Conservation (phyloP, 164 flowering plant genomes). For the Nymphaea thermarum region DNA sequence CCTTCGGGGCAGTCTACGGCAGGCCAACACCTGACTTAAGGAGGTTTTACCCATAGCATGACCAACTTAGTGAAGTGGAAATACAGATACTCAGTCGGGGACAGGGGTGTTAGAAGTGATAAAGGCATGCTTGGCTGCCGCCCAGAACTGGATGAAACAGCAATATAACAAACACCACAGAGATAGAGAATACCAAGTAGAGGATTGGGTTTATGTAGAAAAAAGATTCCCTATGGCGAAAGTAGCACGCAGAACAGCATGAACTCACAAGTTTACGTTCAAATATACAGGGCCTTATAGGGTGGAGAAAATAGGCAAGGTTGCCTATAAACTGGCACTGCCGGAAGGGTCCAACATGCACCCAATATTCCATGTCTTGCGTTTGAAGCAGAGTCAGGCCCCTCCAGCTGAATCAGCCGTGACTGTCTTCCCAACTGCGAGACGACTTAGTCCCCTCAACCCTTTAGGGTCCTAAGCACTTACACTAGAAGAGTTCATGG, state of each 20-base stretch:
- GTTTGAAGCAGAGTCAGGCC: neutral
- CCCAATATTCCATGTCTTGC: slow-evolving; percentile 5
- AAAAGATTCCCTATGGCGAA: slow-evolving; percentile 1
- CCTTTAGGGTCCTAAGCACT: no score
- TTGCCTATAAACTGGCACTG: slow-evolving; percentile 1
- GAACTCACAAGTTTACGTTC: neutral
- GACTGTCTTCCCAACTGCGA: no score
- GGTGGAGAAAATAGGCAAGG: neutral
- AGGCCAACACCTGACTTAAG: neutral
- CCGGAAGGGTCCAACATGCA: slow-evolving; percentile 1
- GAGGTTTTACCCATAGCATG: neutral
- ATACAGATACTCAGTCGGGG: neutral
- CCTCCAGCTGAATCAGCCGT: no score
- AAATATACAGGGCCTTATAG: slow-evolving; percentile 1
- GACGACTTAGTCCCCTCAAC: no score
- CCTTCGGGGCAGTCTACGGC: neutral
- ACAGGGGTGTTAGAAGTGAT: neutral
- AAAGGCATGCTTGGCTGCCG: neutral
- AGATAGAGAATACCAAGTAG: neutral
- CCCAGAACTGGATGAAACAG: slow-evolving; percentile 4
- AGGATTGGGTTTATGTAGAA: slow-evolving; percentile 2
- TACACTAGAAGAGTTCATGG: no score
- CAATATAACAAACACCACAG: neutral
- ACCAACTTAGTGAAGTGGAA: neutral
- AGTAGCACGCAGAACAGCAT: neutral